A percentile compares a stretch with the other conserved stretches of the same genome.
These are phyloP conservation scores for Buxus sempervirens DNA, from an alignment of 164 flowering plant species.

Conservation along the genomic window DNA sequence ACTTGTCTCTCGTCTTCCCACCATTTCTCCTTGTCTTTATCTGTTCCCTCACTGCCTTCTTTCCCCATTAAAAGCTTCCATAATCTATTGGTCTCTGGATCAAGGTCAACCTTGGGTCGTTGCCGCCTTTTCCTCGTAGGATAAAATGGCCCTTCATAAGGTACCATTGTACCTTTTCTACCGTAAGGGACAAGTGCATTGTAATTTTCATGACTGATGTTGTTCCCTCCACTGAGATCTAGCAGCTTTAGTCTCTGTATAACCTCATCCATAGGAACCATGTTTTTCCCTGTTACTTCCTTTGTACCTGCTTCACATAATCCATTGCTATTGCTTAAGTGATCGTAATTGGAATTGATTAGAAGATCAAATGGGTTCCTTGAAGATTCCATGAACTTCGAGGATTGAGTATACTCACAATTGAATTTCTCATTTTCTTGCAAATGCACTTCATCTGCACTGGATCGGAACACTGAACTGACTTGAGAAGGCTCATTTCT, in stretches of 20 bases:
- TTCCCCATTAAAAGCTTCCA: slow-evolving; percentile 82
- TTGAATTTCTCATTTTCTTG: slow-evolving; percentile 6
- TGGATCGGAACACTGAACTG: slow-evolving; percentile 13
- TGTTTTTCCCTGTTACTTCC: slow-evolving; percentile 15
- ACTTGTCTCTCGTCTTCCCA: slow-evolving; percentile 88
- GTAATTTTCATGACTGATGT: slow-evolving; percentile 17
- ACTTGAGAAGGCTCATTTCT: slow-evolving; percentile 16
- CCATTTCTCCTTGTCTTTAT: slow-evolving; percentile 66
- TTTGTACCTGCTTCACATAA: slow-evolving; percentile 37
- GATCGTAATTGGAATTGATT: background rate
- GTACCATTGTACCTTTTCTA: slow-evolving; percentile 53
- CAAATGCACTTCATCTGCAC: slow-evolving; percentile 6
- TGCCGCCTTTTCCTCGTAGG: slow-evolving; percentile 42
- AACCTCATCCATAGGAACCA: slow-evolving; percentile 38
- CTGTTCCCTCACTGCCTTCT: slow-evolving; percentile 60
- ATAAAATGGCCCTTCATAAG: slow-evolving; percentile 42
- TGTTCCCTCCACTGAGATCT: slow-evolving; percentile 33
- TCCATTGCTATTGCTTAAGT: slow-evolving; percentile 4
- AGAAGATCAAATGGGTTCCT: slow-evolving; percentile 1
- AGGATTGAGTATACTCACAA: background rate
- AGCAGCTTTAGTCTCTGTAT: slow-evolving; percentile 32
- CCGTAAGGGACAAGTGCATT: slow-evolving; percentile 59
- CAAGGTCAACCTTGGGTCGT: slow-evolving; percentile 88
- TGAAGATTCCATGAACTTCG: background rate
- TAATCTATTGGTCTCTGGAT: slow-evolving; percentile 76